These are phyloP conservation scores for Phaffomyces opuntiae DNA, from an alignment of 805 yeast genomes.

Conservation along the genomic window DNA sequence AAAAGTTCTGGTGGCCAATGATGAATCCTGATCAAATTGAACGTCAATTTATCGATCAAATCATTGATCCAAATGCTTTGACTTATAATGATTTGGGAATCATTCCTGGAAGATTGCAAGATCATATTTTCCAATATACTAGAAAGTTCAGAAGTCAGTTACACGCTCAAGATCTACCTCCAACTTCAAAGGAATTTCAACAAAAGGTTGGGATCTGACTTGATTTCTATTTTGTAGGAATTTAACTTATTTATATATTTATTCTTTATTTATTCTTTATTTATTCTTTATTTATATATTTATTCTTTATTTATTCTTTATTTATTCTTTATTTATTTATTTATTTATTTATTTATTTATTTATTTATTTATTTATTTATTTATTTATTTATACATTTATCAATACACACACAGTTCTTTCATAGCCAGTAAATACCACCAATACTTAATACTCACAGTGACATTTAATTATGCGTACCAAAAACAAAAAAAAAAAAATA, in stretches of 20 bases:
- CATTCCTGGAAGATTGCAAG: conserved; percentile 45
- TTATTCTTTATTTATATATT: not conserved
- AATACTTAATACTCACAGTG: too few relatives aligned
- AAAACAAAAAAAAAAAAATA: too few relatives aligned
- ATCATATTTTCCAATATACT: conserved; percentile 40
- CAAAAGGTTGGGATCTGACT: conserved; percentile 6
- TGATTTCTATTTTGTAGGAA: not conserved
- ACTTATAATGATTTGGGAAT: conserved; percentile 70
- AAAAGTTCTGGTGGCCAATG: conserved; percentile 37
- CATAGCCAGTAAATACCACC: too few relatives aligned
- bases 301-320: conserved; percentile 3
- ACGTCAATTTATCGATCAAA: conserved; percentile 65
- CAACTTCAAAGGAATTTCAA: conserved; percentile 29
- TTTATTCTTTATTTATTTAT: not conserved
- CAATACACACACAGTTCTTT: too few relatives aligned
- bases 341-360: too few relatives aligned
- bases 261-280: not conserved
- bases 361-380: too few relatives aligned
- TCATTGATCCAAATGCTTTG: conserved; percentile 49
- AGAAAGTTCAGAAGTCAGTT: conserved; percentile 26
- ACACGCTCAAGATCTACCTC: conserved; percentile 36
- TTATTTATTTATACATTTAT: too few relatives aligned
- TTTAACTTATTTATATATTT: not conserved
- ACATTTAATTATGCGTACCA: too few relatives aligned
- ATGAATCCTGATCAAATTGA: conserved; percentile 67